Conservation (phyloP, 2,329 filamentous ascomycete genomes). For the Aspergillus fijiensis region DNA sequence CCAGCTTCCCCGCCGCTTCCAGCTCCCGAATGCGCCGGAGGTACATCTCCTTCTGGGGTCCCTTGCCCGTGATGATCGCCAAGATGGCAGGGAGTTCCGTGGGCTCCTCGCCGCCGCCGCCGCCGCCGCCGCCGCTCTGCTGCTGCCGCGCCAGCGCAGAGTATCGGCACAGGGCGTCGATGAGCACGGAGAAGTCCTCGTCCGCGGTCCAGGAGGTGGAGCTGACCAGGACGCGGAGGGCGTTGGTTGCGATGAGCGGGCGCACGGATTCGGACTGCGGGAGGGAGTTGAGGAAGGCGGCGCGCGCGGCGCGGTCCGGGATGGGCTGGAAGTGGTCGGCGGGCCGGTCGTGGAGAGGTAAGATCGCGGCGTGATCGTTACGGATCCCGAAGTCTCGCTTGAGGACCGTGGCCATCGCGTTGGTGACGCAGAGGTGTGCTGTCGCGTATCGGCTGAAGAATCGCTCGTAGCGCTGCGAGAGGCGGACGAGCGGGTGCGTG, state of each 20-base stretch:
- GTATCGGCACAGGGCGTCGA: constrained; percentile 77
- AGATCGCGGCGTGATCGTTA: constrained; percentile 52
- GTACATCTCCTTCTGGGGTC: constrained; percentile 78
- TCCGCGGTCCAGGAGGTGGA: constrained; percentile 97
- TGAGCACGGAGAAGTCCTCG: constrained; percentile 86
- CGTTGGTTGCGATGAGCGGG: constrained; percentile 57
- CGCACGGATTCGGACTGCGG: constrained; percentile 63
- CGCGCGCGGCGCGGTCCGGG: constrained; percentile 52
- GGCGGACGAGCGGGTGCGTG: constrained; percentile 69
- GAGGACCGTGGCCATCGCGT: constrained; percentile 80
- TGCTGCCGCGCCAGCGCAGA: constrained; percentile 52
- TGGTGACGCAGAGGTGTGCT: constrained; percentile 82
- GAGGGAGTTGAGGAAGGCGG: constrained; percentile 63
- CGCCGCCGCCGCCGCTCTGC: constrained; percentile 24
- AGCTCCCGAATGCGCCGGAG: constrained; percentile 64
- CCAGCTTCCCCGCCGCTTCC: constrained; percentile 61
- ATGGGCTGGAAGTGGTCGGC: constrained; percentile 75
- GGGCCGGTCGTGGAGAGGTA: constrained; percentile 82
- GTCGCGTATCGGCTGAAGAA: constrained; percentile 66
- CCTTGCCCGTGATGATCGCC: constrained; percentile 92
- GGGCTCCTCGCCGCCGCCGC: constrained; percentile 8
- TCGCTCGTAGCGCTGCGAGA: constrained; percentile 77
- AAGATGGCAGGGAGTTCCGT: constrained; percentile 64
- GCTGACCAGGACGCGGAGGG: constrained; percentile 74
- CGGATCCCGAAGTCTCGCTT: constrained; percentile 64